Evolutionary conservation across 2,329 filamentous ascomycete genomes (phyloP).

Genomic region (Septoria petroselini): DNA sequence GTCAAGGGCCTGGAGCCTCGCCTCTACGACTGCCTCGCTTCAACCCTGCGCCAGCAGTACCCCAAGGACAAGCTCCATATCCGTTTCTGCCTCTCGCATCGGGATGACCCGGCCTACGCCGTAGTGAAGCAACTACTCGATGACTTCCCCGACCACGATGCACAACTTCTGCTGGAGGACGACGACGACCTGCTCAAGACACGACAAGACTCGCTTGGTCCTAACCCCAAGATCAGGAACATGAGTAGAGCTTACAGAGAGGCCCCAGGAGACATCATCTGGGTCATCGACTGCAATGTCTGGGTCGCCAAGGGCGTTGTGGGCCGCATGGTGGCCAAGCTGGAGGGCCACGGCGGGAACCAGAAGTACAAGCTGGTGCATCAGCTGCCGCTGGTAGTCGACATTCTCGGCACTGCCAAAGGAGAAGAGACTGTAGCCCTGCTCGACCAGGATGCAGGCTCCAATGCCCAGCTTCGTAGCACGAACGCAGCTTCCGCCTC

Average conservation of each 20-base stretch:
- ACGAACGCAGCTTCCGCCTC: slow-evolving; percentile 29
- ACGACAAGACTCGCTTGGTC: slow-evolving; percentile 63
- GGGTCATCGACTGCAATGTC: slow-evolving; percentile 95
- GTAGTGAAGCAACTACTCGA: slow-evolving; percentile 67
- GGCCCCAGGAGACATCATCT: slow-evolving; percentile 81
- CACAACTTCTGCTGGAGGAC: slow-evolving; percentile 72
- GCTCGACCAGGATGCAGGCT: slow-evolving; percentile 14
- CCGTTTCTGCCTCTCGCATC: slow-evolving; percentile 75
- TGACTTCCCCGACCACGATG: slow-evolving; percentile 71
- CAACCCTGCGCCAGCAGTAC: slow-evolving; percentile 80
- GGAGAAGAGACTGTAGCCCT: slow-evolving; percentile 30
- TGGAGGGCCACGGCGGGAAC: slow-evolving; percentile 64
- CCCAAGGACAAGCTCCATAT: slow-evolving; percentile 72
- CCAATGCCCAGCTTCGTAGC: slow-evolving; percentile 23
- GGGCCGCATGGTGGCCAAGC: slow-evolving; percentile 82
- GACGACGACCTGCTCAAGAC: slow-evolving; percentile 68
- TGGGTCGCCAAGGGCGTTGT: slow-evolving; percentile 80
- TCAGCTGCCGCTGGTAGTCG: slow-evolving; percentile 85
- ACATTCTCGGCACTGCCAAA: slow-evolving; percentile 48
- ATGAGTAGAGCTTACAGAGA: slow-evolving; percentile 91
- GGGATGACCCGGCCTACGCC: slow-evolving; percentile 71
- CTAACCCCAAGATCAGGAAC: slow-evolving; percentile 98
- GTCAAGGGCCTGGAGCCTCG: slow-evolving; percentile 88
- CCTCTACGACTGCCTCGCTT: slow-evolving; percentile 87
- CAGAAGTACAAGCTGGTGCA: slow-evolving; percentile 82